These are phyloP conservation scores for Tanacetum coccineum DNA, from an alignment of 129 eudicot genomes.

Conservation along the genomic window DNA sequence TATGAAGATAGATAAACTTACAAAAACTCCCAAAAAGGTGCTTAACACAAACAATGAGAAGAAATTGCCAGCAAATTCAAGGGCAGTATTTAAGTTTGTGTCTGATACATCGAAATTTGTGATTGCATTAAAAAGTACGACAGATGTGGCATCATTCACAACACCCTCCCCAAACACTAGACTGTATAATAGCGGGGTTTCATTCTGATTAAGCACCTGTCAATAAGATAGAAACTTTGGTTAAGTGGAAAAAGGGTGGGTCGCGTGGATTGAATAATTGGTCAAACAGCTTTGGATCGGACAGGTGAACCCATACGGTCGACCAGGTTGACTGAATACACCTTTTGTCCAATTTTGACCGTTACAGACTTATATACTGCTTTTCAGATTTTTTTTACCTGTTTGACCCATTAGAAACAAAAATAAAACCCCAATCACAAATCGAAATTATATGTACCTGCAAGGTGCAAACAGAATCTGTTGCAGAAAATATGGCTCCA, in stretches of 20 bases:
- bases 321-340: too few relatives aligned
- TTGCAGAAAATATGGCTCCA: constrained; percentile 81
- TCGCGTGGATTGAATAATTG: neutral
- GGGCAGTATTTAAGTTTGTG: constrained; percentile 26
- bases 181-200: constrained; percentile 72
- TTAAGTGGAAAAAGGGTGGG: neutral
- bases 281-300: neutral
- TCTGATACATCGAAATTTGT: constrained; percentile 57
- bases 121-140: constrained; percentile 78
- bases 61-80: constrained; percentile 45
- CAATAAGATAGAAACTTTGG: constrained; percentile 1
- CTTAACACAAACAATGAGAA: constrained; percentile 49
- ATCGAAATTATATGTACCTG: too few relatives aligned
- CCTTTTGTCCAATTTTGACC: too few relatives aligned
- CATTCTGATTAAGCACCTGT: constrained; percentile 86
- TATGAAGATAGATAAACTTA: constrained; percentile 36
- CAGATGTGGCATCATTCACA: constrained; percentile 89
- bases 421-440: too few relatives aligned
- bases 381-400: too few relatives aligned
- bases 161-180: constrained; percentile 93
- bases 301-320: neutral
- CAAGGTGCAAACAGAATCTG: constrained; percentile 74
- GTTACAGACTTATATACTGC: neutral
- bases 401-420: neutral
- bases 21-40: constrained; percentile 68